Evolutionary conservation across 2,329 filamentous ascomycete species (phyloP).

Genomic region (Tolypocladium capitatum): DNA sequence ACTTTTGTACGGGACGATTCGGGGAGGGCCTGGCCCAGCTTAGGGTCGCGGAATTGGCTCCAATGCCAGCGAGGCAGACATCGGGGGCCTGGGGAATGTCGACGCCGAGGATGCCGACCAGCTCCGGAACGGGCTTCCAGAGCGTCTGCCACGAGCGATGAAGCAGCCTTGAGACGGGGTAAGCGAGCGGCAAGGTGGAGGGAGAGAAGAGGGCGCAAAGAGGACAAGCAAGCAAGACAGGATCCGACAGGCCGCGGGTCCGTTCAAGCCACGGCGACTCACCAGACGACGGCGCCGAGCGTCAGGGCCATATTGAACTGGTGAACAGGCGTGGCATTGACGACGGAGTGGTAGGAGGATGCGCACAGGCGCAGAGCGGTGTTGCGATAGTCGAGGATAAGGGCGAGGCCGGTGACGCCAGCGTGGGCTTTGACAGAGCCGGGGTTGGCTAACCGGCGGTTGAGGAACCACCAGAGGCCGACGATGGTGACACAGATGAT

Average conservation of each 20-base stretch:
- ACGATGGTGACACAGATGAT: constrained; percentile 25
- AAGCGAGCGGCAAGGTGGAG: background rate
- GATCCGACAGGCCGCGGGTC: background rate
- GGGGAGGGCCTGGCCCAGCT: constrained; percentile 71
- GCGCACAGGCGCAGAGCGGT: constrained; percentile 16
- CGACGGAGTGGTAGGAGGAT: constrained; percentile 18
- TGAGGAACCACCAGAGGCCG: constrained; percentile 24
- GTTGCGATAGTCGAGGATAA: constrained; percentile 19
- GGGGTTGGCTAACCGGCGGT: constrained; percentile 16
- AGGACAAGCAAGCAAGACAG: background rate
- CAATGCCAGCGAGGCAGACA: constrained; percentile 82
- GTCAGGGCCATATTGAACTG: constrained; percentile 44
- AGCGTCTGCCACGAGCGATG: constrained; percentile 80
- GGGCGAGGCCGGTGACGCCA: constrained; percentile 17
- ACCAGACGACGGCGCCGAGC: constrained; percentile 40
- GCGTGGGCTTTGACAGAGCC: constrained; percentile 13
- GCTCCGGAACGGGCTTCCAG: constrained; percentile 77
- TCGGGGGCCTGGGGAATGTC: constrained; percentile 85
- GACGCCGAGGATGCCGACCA: constrained; percentile 82
- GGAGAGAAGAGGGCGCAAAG: constrained; percentile 1
- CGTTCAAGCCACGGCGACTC: constrained; percentile 13
- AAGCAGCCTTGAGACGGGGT: constrained; percentile 47
- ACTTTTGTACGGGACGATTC: constrained; percentile 63
- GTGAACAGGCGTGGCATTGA: constrained; percentile 32
- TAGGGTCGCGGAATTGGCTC: constrained; percentile 72